A percentile compares a stretch with the other conserved stretches of the same genome.
These are phyloP conservation scores for Talaromyces adpressus DNA, from an alignment of 495 filamentous ascomycete genomes.

Conservation along the genomic window DNA sequence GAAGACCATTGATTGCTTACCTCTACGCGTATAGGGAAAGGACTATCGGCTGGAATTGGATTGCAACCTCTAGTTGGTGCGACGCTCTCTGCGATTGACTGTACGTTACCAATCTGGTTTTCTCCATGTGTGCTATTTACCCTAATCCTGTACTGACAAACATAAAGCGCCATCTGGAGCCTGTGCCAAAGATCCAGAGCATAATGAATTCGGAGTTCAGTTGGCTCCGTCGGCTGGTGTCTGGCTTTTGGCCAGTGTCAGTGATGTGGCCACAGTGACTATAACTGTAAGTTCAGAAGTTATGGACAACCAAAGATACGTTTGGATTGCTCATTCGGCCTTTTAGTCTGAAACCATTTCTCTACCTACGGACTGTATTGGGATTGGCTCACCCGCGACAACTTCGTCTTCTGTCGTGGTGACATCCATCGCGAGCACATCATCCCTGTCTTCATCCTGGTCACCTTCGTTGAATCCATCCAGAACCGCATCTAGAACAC, in stretches of 20 bases:
- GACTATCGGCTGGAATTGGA: conserved; percentile 26
- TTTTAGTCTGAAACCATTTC: conserved; percentile 1
- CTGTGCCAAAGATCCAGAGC: conserved; percentile 8
- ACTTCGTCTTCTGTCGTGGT: neutral
- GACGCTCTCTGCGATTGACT: conserved; percentile 16
- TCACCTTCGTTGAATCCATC: neutral
- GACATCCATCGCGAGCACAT: neutral
- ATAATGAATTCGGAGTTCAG: conserved; percentile 14
- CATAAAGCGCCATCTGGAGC: conserved; percentile 12
- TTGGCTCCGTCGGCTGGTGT: conserved; percentile 14
- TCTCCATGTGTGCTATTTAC: neutral
- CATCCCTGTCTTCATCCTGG: neutral
- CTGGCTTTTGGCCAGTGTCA: conserved; percentile 9
- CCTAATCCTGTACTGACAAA: conserved; percentile 5
- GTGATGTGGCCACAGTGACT: conserved; percentile 4
- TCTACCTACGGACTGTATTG: neutral
- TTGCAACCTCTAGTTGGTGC: conserved; percentile 24
- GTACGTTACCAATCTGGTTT: conserved; percentile 13
- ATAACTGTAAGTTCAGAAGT: neutral
- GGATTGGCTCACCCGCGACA: neutral
- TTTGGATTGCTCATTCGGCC: neutral
- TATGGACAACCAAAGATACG: neutral
- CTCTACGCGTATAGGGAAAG: conserved; percentile 16
- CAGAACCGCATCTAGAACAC: neutral
- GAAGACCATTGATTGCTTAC: neutral